These are phyloP conservation scores for Chalaropsis ovoidea DNA, from an alignment of 2,329 filamentous ascomycete species.

Conservation along the genomic window DNA sequence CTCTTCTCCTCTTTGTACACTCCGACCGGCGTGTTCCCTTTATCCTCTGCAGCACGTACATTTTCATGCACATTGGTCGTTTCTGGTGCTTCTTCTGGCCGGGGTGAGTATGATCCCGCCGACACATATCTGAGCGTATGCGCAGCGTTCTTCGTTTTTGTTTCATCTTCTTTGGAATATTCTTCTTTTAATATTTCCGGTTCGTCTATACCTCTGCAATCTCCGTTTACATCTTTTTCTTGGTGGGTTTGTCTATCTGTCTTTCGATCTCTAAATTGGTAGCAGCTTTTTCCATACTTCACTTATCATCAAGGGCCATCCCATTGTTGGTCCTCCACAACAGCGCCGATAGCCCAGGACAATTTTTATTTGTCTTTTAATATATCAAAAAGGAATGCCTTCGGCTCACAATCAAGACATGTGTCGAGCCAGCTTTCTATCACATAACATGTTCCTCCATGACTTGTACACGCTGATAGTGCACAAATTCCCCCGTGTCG, in stretches of 20 bases:
- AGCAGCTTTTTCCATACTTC: background rate
- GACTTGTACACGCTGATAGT: background rate
- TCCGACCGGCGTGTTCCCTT: background rate
- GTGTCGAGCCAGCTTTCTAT: background rate
- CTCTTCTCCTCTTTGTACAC: background rate
- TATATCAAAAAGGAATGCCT: background rate
- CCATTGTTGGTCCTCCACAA: background rate
- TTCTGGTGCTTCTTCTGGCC: background rate
- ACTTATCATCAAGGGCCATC: background rate
- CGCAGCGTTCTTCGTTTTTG: constrained; percentile 13
- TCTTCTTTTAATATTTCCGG: constrained; percentile 14
- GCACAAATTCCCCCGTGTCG: background rate
- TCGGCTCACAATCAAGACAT: constrained; percentile 11
- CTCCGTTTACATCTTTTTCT: background rate
- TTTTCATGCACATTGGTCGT: background rate
- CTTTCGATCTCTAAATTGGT: background rate
- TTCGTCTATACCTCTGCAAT: background rate
- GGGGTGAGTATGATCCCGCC: background rate
- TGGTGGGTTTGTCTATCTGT: constrained; percentile 10
- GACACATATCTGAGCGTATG: constrained; percentile 11
- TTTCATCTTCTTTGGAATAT: constrained; percentile 7
- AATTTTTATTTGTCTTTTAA: background rate
- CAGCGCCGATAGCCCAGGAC: background rate
- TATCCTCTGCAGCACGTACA: background rate
- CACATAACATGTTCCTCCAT: background rate